Evolutionary conservation across 257 asterid species (phyloP).

Genomic region (Salvia miltiorrhiza): DNA sequence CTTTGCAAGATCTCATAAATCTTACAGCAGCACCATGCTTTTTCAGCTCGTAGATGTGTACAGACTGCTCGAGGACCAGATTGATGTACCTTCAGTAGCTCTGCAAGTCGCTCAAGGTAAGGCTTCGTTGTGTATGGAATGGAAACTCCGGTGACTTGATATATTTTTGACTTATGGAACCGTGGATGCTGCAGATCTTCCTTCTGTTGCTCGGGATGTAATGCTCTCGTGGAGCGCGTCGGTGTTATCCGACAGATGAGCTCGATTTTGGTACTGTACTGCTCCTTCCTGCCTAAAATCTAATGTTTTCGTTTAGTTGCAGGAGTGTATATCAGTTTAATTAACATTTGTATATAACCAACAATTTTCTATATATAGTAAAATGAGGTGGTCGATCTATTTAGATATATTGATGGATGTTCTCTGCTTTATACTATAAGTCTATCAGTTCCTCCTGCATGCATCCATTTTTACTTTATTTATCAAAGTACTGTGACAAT

Average conservation of each 20-base stretch:
- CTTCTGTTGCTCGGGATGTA: constrained; percentile 89
- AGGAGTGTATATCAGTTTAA: neutral
- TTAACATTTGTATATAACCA: constrained; percentile 20
- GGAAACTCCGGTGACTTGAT: neutral
- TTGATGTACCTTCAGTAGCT: constrained; percentile 79
- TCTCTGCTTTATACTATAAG: neutral
- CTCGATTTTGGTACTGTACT: neutral
- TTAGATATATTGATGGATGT: neutral
- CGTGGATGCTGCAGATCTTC: constrained; percentile 58
- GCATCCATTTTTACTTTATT: too few species aligned
- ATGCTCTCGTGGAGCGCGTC: constrained; percentile 90
- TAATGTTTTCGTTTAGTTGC: neutral
- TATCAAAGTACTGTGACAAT: too few species aligned
- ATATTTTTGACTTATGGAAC: too few species aligned
- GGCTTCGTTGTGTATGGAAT: constrained; percentile 9
- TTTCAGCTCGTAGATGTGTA: constrained; percentile 86
- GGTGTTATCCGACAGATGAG: constrained; percentile 61
- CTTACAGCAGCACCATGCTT: constrained; percentile 17
- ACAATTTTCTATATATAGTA: constrained; percentile 4
- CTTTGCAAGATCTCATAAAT: constrained; percentile 9
- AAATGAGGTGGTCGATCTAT: neutral
- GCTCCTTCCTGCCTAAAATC: neutral
- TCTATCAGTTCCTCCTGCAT: too few species aligned
- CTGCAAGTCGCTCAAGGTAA: constrained; percentile 84
- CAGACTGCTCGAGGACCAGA: constrained; percentile 84